Evolutionary conservation across 2,329 filamentous ascomycete species (phyloP), one percentile per base, ranked within the genome.

Genomic region (Ophiocordyceps sinensis): DNA sequence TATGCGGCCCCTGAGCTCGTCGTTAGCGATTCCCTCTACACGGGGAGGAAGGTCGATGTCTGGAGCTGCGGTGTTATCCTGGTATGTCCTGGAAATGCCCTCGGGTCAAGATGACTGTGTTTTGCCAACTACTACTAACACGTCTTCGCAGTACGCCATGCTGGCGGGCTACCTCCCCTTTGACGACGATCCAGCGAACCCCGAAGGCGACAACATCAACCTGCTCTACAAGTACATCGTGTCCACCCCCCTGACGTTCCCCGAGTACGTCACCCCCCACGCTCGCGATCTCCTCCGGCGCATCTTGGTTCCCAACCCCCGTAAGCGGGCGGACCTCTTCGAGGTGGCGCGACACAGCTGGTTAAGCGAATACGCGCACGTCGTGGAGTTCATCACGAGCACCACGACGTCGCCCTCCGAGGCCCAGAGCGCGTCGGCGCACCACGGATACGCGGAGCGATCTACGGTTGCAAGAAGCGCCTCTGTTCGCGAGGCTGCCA

Each of bases 1-100:
- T 98, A 98, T 61, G 91, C 91, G 38, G 91, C 91, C 13, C 91
- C 91, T 5, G 91, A 98, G 65, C 71, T 98, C 41, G 91, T 98
- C 13, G 91, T 98, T 46, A 96, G 87, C 59, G 91, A 98, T 62
- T 94, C 88, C 14, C 67, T 98, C 8, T 98, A 98, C 63, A 98
- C 91, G 2, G 91, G 91, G 37, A 79, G 89, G 40, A 98, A 98
- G 63, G 91, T 98, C 23, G 91, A 98, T 57, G 91, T 98, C 30
- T 98, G 91, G 91, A 96, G 91, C 62, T 98, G 91, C 59, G 91
- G 91, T 64, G 91, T 98, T 32, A 98, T 98, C 55, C 62, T 98
- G 73, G 89, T 95, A 73, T 64, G 85, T 70, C 28, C 29, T 31
- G 3, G 37, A 6, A 2, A 10, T 2, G 11, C 15, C 36, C 12